phyloP scores from a whole-genome alignment of 331 rosid species.

The Acacia pycnantha region DNA sequence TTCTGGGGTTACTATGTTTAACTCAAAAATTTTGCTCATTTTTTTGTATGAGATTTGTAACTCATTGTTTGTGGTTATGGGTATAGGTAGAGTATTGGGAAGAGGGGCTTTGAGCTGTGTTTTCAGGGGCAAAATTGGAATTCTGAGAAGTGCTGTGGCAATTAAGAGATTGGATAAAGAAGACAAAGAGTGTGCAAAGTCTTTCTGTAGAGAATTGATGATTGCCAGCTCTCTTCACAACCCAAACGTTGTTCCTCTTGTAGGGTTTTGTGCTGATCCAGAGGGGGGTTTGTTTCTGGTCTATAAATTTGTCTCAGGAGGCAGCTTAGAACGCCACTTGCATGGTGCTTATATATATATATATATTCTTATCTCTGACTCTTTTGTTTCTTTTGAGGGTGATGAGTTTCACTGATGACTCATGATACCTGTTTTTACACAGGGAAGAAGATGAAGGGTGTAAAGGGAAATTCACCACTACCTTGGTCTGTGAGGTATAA shows the following conservation, averaged over 20 bases:
- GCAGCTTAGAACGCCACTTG: constrained; percentile 77
- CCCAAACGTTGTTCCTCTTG: constrained; percentile 69
- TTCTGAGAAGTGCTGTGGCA: constrained; percentile 66
- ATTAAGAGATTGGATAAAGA: constrained; percentile 73
- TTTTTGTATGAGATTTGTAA: background rate
- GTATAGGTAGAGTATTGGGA: constrained; percentile 74
- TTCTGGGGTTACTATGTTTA: background rate
- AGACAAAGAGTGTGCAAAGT: constrained; percentile 74
- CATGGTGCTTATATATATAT: constrained; percentile 55
- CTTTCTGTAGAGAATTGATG: constrained; percentile 87
- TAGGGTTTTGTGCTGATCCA: constrained; percentile 84
- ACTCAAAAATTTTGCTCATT: background rate
- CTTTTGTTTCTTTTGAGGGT: constrained; percentile 2
- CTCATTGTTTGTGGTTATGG: constrained; percentile 23
- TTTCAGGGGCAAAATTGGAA: constrained; percentile 72
- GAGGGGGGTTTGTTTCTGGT: constrained; percentile 85
- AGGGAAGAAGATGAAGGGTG: constrained; percentile 54
- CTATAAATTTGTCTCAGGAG: constrained; percentile 78
- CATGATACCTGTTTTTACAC: constrained; percentile 18
- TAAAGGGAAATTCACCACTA: constrained; percentile 48
- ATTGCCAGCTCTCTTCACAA: constrained; percentile 80
- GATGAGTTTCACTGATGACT: constrained; percentile 8
- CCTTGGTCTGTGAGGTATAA: constrained; percentile 77
- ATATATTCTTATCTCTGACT: background rate
- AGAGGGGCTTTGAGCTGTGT: constrained; percentile 93